phyloP scores from a whole-genome alignment of 129 eudicot species.

The Artemisia tridentata region DNA sequence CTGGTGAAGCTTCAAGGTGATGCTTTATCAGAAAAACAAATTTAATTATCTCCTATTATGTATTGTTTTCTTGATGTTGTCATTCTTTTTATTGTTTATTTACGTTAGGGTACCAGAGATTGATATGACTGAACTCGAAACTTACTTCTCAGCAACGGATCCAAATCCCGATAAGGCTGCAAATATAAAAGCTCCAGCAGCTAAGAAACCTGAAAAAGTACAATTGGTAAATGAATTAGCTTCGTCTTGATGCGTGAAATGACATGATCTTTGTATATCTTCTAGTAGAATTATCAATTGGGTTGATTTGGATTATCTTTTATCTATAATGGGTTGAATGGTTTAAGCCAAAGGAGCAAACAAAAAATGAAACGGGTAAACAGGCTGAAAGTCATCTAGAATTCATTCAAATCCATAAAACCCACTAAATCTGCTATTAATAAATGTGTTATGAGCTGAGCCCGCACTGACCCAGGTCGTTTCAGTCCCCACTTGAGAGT shows the following conservation, averaged over 20 bases:
- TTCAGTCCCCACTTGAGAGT: no score
- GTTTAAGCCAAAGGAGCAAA: no score
- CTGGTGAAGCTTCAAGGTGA: slow-evolving; percentile 67
- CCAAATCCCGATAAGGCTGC: slow-evolving; percentile 40
- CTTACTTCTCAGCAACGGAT: slow-evolving; percentile 71
- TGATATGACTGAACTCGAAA: slow-evolving; percentile 88
- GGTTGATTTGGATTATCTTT: no score
- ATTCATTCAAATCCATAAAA: no score
- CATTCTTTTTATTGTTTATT: slow-evolving; percentile 17
- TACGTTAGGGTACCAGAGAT: slow-evolving; percentile 71
- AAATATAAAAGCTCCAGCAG: slow-evolving; percentile 41
- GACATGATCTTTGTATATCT: not conserved
- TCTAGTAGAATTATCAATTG: not conserved
- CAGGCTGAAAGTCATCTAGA: no score
- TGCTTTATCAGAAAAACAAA: slow-evolving; percentile 16
- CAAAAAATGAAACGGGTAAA: no score
- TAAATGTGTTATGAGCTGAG: no score
- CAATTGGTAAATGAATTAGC: slow-evolving; percentile 58
- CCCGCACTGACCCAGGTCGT: no score
- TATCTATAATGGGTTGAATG: no score
- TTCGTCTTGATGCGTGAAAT: slow-evolving; percentile 5
- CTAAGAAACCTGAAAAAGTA: slow-evolving; percentile 71
- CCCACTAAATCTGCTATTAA: no score
- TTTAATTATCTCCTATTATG: slow-evolving; percentile 1
- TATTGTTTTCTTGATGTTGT: slow-evolving; percentile 5